Base-by-base conservation (phyloP, 306 rosid species). In the Ormosia semicastrata region DNA sequence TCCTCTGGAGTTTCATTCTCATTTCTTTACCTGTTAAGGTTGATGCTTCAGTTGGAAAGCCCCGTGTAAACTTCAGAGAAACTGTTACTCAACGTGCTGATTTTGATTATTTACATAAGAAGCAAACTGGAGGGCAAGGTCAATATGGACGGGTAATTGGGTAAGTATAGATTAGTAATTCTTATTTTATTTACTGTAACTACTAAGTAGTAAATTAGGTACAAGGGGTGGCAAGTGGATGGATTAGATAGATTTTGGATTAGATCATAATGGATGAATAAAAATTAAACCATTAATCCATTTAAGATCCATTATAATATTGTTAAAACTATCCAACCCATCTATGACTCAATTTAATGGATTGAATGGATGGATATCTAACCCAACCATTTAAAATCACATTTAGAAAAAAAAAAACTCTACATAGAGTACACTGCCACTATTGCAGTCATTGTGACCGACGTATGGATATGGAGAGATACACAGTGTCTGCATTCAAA, bases 61-160 rank as follows among this genome's bases (percentile, higher is more conserved):
- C 99, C 60, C 98, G 98, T 63, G 98, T 95, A 49, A 95, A 95
- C 92, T 95, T 95, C 89, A 93, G 99, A 89, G 99, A 95, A 88
- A 95, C 99, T 58, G 92, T 95, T 84, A 95, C 99, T 46, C 94
- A 89, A 57, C 94, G 94, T 70, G 91, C 98, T 37, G 92, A 95
- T 14, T 95, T 93, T 85, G 99, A 95, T 90, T 95, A 93, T 91
- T 81, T 95, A 77, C 99, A 95, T 85, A 95, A 95, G 86, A 95
- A 95, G 89, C 99, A 95, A 84, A 36, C 82, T 65, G 99, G 99
- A 82, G 99, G 99, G 70, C 99, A 95, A 81, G 99, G 99, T 46
- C 99, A 95, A 87, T 95, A 95, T 89, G 99, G 99, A 72, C 95
- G 98, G 33, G 99, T 95, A 74, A 83, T 85, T 75, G 99, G 99